A percentile compares a stretch with the other conserved stretches of the same genome.
Conservation (phyloP, 2,329 filamentous ascomycete species). For the Cladosporium sp. region DNA sequence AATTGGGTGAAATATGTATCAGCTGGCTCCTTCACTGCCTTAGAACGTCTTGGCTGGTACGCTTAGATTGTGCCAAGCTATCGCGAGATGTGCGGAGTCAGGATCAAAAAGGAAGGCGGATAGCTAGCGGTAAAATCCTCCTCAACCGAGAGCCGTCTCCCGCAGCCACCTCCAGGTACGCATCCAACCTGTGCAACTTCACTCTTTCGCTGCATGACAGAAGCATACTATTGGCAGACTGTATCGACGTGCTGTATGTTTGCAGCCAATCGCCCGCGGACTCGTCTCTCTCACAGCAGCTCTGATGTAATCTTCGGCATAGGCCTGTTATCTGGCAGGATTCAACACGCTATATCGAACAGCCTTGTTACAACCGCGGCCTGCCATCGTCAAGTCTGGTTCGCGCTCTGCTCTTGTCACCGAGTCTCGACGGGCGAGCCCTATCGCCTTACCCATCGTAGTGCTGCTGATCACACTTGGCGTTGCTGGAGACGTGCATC, state of each 20-base stretch:
- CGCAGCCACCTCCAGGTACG: neutral
- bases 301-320: neutral
- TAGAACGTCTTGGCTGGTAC: neutral
- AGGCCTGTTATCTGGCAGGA: neutral
- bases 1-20: neutral
- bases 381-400: neutral
- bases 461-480: neutral
- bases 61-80: conserved; percentile 1
- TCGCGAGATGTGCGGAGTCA: conserved; percentile 1
- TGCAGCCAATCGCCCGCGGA: too few relatives aligned
- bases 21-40: neutral
- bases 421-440: neutral
- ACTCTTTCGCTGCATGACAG: neutral
- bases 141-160: neutral
- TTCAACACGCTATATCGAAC: neutral
- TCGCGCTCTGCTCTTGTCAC: neutral
- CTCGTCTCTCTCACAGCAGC: neutral
- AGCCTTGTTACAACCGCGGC: neutral
- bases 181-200: neutral
- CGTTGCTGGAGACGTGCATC: neutral
- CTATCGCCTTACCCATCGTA: neutral
- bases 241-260: too few relatives aligned
- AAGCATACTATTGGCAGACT: neutral
- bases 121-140: neutral
- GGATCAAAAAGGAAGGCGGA: neutral